Conservation (phyloP, 257 asterid genomes). For the Nicotiana sylvestris region DNA sequence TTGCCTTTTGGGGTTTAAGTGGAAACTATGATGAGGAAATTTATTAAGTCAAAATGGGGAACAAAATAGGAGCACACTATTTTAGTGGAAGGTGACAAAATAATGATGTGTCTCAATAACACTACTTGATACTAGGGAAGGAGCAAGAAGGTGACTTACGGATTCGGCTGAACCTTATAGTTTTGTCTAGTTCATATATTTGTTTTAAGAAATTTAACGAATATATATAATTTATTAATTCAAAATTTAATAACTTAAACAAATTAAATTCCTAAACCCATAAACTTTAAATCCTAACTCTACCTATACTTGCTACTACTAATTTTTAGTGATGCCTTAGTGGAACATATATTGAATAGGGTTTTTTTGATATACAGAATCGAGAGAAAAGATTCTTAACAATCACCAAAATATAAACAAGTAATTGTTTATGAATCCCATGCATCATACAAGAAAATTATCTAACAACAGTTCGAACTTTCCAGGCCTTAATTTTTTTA, state of each 20-base stretch:
- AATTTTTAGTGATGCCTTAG: not conserved
- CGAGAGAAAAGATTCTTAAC: not conserved
- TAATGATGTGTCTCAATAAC: conserved; percentile 14
- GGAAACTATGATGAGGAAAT: conserved; percentile 13
- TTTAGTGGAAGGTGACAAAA: conserved; percentile 36
- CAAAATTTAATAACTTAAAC: too few species aligned
- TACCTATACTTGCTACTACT: not conserved
- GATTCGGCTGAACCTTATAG: too few species aligned
- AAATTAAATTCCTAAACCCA: too few species aligned
- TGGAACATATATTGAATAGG: not conserved
- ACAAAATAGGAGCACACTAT: conserved; percentile 7
- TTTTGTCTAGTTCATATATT: too few species aligned
- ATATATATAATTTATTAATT: too few species aligned
- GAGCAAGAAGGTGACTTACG: too few species aligned
- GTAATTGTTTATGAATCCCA: not conserved
- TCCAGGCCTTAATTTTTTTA: not conserved
- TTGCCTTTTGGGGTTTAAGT: conserved; percentile 11
- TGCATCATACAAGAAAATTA: not conserved
- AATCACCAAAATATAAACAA: not conserved
- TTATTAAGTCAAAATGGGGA: conserved; percentile 30
- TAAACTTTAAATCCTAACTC: too few species aligned
- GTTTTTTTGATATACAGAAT: not conserved
- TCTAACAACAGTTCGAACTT: not conserved
- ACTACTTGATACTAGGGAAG: too few species aligned
- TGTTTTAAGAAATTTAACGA: too few species aligned